A percentile compares a stretch with the other conserved stretches of the same genome.
These are phyloP conservation scores for Steccherinum ochraceum DNA, from an alignment of 768 basidiomycete species.

Conservation along the genomic window DNA sequence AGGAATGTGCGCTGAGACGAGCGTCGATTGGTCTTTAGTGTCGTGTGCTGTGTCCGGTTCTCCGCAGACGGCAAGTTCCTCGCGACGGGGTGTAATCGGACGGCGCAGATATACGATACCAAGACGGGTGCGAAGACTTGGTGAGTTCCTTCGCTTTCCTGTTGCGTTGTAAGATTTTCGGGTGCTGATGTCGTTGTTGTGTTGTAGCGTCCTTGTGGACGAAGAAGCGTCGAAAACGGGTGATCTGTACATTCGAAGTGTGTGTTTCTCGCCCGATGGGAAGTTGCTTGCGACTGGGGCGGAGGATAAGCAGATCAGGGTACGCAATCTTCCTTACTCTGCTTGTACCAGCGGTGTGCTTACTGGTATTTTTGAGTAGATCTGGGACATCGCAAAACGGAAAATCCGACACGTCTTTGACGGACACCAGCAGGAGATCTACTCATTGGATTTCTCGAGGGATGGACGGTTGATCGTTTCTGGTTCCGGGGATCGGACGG, in stretches of 20 bases:
- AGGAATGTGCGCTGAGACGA: neutral
- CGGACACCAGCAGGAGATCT: slow-evolving; percentile 91
- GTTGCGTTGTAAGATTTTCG: neutral
- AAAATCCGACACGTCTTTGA: slow-evolving; percentile 76
- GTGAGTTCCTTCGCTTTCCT: slow-evolving; percentile 37
- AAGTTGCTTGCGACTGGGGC: slow-evolving; percentile 74
- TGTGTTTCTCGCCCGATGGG: slow-evolving; percentile 72
- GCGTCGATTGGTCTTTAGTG: no score
- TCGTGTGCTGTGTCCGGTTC: slow-evolving; percentile 89
- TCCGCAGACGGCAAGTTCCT: slow-evolving; percentile 90
- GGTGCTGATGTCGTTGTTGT: slow-evolving; percentile 1
- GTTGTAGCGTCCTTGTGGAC: slow-evolving; percentile 65
- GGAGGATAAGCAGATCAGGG: slow-evolving; percentile 89
- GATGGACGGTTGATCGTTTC: slow-evolving; percentile 85
- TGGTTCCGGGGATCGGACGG: slow-evolving; percentile 75
- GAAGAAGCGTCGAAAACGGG: slow-evolving; percentile 66
- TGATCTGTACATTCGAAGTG: slow-evolving; percentile 86
- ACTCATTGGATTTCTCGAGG: slow-evolving; percentile 87
- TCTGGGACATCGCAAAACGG: slow-evolving; percentile 87
- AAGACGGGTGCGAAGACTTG: slow-evolving; percentile 81
- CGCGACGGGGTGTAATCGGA: slow-evolving; percentile 94
- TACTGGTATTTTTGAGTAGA: slow-evolving; percentile 35
- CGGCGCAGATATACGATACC: slow-evolving; percentile 92
- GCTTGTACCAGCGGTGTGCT: neutral
- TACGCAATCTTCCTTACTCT: slow-evolving; percentile 28